Base-by-base conservation (phyloP, 2,329 filamentous ascomycete species). In the Epichloe festucae region DNA sequence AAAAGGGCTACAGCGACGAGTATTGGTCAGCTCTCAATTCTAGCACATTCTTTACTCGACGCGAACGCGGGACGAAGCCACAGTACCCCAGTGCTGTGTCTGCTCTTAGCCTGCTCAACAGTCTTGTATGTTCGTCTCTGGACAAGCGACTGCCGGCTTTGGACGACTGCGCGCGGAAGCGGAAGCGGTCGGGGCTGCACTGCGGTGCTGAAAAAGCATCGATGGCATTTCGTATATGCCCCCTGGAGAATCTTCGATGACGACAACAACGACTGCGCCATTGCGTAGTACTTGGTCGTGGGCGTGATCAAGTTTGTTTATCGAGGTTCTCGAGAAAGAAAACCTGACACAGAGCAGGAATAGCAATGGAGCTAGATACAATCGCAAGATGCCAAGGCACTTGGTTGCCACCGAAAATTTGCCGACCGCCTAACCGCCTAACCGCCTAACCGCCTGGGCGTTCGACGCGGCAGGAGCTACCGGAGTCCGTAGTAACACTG, bases 1-100 rank as follows among this genome's bases (percentile, higher is more conserved):
- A 95, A 73, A 98, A 97, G 34, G 93, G 93, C 84, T 89, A 14
- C 19, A 54, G n/a, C 40, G 5, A 12, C 46, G 36, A 21, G 42
- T 31, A 52, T 56, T 56, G 56, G 62, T 65, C 60, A 65, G 63
- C 58, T 41, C 14, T 44, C 43, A 43, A 19, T 11, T 35, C 14
- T 19, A 31, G 3, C 31, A 31, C 8, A 11, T 31, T 10, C 40
- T 39, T 23, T 41, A 19, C 4, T 17, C n/a, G n/a, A 10, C 8
- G 15, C 3, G 8, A 10, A 12, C 11, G 12, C 12, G 43, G 41
- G 15, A 15, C 7, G 7, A 6, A 10, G 3, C 49, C 47, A 57
- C 73, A 56, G 55, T 73, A 78, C 75, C 52, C 78, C 78, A 49
- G 75, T 76, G 55, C 73, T 71, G 57, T 81, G 74, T 56, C 77